Base-by-base conservation (phyloP, 768 basidiomycete genomes). In the Gymnopilus junonius region DNA sequence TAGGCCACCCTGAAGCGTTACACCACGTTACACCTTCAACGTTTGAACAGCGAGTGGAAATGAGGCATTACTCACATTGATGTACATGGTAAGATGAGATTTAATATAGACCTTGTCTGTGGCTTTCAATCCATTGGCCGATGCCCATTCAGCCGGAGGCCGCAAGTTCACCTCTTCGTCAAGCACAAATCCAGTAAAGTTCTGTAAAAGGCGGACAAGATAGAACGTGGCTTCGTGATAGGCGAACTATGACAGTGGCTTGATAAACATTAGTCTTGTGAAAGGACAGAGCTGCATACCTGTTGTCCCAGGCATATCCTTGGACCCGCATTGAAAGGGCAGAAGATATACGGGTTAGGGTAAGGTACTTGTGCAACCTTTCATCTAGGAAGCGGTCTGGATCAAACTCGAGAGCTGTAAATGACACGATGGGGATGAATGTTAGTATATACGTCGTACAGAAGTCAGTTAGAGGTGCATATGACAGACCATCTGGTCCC, bases 241-340 rank as follows among this genome's bases (percentile, higher is more conserved):
- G 8, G 89, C 89, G 68, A 88, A 88, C 83, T 89, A 39, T 5
- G 17, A 39, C 12, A 25, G n/a, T 84, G 7, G 1, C 21, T 42
- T 42, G 20, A 8, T 42, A 5, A 4, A 5, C 11, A 5, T 17
- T n/a, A 11, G 20, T 42, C 40, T 6, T 14, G 11, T 11, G 17
- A 42, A n/a, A 42, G n/a, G 8, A 20, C n/a, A 42, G 17, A n/a
- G 17, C 17, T 34, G 42, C 64, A 14, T 42, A 76, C 74, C 69
- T 77, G 75, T 61, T 77, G 75, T 3, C 76, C 88, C 12, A 88
- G 79, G 60, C 88, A 90, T 61, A 87, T 87, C 7, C 89, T 78
- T 8, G 88, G 89, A 2, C 87, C 89, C 1, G 87, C 87, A 62
- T 89, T 88, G 76, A 90, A 90, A 0, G 89, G 88, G 7, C 85